Percentiles rank a stretch among this genome's conserved stretches.
These are phyloP conservation scores for Acanthamoeba triangularis DNA, from an alignment of 208 protist species.

Conservation along the genomic window DNA sequence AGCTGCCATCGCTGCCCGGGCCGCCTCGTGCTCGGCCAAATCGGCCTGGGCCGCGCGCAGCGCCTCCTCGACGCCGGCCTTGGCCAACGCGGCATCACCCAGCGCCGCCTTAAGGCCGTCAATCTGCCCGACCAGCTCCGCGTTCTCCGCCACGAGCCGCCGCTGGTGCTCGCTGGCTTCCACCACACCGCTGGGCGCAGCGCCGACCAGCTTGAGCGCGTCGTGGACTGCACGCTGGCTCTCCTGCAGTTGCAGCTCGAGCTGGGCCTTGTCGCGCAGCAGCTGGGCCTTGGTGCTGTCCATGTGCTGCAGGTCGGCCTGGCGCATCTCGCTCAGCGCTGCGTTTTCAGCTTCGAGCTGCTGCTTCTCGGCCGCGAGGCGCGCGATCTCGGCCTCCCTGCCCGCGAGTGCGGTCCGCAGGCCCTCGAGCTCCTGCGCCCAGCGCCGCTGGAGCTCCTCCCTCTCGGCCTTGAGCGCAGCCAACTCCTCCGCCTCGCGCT, in stretches of 20 bases:
- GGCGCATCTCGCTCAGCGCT: slow-evolving; percentile 5
- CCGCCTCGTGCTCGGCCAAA: neutral
- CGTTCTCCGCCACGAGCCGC: neutral
- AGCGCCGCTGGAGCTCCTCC: neutral
- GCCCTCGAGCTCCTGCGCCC: neutral
- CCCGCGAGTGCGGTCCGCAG: neutral
- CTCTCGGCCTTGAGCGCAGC: neutral
- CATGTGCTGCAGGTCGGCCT: neutral
- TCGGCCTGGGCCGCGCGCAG: neutral
- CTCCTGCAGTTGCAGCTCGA: neutral
- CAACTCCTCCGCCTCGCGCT: neutral
- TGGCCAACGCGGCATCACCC: neutral
- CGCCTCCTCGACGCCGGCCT: neutral
- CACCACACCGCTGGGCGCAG: neutral
- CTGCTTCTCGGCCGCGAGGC: neutral
- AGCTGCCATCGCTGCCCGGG: neutral
- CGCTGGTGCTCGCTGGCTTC: neutral
- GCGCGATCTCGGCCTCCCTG: neutral
- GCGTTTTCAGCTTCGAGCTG: slow-evolving; percentile 42
- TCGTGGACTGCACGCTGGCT: neutral
- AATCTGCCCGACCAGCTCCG: neutral
- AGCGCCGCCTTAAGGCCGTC: neutral
- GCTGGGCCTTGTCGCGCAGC: neutral
- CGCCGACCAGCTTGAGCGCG: neutral
- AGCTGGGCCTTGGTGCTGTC: slow-evolving; percentile 10